phyloP scores from a whole-genome alignment of 2,329 filamentous ascomycete genomes.

The Penicillium sp. region DNA sequence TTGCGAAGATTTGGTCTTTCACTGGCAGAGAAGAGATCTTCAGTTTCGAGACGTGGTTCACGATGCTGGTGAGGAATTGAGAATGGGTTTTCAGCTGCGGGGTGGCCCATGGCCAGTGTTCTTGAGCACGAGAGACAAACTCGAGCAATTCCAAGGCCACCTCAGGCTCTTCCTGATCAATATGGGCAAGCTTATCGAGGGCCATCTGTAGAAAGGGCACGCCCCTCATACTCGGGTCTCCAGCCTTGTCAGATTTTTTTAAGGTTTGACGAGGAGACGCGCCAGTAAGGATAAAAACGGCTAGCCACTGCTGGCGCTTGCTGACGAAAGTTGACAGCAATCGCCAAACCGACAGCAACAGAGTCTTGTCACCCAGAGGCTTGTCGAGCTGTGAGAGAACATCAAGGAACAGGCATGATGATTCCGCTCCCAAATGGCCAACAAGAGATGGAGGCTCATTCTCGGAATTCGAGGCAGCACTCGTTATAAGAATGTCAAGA shows the following conservation, averaged over 20 bases:
- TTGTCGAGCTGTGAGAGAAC: conserved; percentile 74
- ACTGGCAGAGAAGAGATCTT: conserved; percentile 54
- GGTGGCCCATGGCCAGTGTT: conserved; percentile 94
- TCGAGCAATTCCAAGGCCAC: conserved; percentile 75
- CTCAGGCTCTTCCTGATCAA: conserved; percentile 63
- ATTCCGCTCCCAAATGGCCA: conserved; percentile 78
- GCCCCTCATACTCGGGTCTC: conserved; percentile 50
- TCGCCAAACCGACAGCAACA: conserved; percentile 74
- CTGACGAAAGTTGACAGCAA: conserved; percentile 83
- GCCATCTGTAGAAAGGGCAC: conserved; percentile 74
- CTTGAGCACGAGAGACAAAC: conserved; percentile 84
- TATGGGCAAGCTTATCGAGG: conserved; percentile 65
- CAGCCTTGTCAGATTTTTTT: conserved; percentile 50
- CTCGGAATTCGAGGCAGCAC: conserved; percentile 60
- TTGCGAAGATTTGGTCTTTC: conserved; percentile 55
- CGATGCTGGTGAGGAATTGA: conserved; percentile 69
- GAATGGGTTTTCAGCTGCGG: conserved; percentile 73
- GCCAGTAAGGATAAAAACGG: conserved; percentile 86
- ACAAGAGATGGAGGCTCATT: conserved; percentile 92
- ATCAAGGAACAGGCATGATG: conserved; percentile 80
- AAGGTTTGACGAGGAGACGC: conserved; percentile 76
- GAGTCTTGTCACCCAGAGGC: conserved; percentile 65
- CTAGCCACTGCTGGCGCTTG: conserved; percentile 93
- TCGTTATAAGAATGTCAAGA: conserved; percentile 70
- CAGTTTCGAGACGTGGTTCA: conserved; percentile 65